These are phyloP conservation scores for Penicillium desertorum DNA, from an alignment of 495 filamentous ascomycete species.

Conservation along the genomic window DNA sequence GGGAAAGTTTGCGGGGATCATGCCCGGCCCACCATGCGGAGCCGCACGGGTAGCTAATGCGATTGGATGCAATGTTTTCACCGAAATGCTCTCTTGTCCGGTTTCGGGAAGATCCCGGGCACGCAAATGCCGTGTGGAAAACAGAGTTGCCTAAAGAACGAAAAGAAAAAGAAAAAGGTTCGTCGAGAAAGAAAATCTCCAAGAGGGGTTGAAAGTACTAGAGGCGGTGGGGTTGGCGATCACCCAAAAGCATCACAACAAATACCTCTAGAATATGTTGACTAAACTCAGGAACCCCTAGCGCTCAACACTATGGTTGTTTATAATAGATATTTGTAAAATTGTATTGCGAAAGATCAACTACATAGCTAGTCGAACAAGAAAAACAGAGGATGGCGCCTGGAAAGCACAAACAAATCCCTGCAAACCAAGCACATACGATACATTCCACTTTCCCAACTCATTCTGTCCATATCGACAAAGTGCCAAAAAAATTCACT, in stretches of 20 bases:
- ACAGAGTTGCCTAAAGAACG: too few relatives aligned
- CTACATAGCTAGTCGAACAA: background rate
- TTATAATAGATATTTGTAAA: background rate
- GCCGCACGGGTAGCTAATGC: background rate
- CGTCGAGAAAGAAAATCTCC: too few relatives aligned
- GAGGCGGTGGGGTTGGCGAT: too few relatives aligned
- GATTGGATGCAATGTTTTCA: background rate
- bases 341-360: background rate
- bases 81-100: background rate
- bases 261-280: background rate
- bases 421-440: background rate
- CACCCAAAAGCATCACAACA: too few relatives aligned
- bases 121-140: too few relatives aligned
- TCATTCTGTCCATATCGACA: background rate
- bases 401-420: background rate
- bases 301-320: background rate
- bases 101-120: background rate
- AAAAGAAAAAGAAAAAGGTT: too few relatives aligned
- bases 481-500: background rate
- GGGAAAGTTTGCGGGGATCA: constrained; percentile 5
- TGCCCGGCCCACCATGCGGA: constrained; percentile 5
- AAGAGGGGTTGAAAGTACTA: too few relatives aligned
- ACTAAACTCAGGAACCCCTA: background rate
- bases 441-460: background rate
- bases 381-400: background rate